These are phyloP conservation scores for Solanum pinnatisectum DNA, from an alignment of 257 asterid species.

Conservation along the genomic window DNA sequence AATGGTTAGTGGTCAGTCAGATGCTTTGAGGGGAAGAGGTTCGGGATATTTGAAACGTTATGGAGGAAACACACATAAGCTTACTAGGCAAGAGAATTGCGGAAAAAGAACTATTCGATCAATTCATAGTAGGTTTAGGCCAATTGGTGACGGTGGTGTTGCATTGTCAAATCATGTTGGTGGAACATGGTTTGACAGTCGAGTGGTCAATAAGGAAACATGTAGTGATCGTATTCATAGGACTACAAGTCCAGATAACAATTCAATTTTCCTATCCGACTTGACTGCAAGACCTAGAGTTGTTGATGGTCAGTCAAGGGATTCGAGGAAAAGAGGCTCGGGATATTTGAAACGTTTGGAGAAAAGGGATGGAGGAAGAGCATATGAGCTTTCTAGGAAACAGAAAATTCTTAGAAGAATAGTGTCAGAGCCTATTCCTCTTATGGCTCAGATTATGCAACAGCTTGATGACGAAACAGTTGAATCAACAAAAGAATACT, in stretches of 20 bases:
- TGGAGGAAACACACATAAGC: slow-evolving; percentile 29
- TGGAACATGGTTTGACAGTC: slow-evolving; percentile 35
- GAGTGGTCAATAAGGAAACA: slow-evolving; percentile 38
- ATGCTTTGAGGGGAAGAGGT: slow-evolving; percentile 22
- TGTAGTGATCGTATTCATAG: slow-evolving; percentile 32
- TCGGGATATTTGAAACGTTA: slow-evolving; percentile 13
- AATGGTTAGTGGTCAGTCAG: slow-evolving; percentile 10
- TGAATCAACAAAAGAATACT: slow-evolving; percentile 54
- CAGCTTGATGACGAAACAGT: slow-evolving; percentile 69
- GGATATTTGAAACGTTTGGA: slow-evolving; percentile 36
- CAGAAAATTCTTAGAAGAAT: slow-evolving; percentile 61
- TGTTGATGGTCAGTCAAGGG: slow-evolving; percentile 30
- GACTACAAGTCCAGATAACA: neutral
- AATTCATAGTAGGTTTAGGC: slow-evolving; percentile 43
- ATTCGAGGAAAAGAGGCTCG: slow-evolving; percentile 36
- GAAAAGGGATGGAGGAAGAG: slow-evolving; percentile 32
- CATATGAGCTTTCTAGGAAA: slow-evolving; percentile 28
- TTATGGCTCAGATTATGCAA: slow-evolving; percentile 57
- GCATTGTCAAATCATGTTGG: slow-evolving; percentile 50
- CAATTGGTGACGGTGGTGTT: slow-evolving; percentile 79
- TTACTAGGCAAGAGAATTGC: slow-evolving; percentile 44
- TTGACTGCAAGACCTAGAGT: slow-evolving; percentile 61
- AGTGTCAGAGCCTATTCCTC: slow-evolving; percentile 61
- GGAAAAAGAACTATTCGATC: slow-evolving; percentile 13
- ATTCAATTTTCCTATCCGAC: slow-evolving; percentile 69